These are phyloP conservation scores for Peniophora sp. DNA, from an alignment of 1,284 basidiomycete genomes.

Conservation along the genomic window DNA sequence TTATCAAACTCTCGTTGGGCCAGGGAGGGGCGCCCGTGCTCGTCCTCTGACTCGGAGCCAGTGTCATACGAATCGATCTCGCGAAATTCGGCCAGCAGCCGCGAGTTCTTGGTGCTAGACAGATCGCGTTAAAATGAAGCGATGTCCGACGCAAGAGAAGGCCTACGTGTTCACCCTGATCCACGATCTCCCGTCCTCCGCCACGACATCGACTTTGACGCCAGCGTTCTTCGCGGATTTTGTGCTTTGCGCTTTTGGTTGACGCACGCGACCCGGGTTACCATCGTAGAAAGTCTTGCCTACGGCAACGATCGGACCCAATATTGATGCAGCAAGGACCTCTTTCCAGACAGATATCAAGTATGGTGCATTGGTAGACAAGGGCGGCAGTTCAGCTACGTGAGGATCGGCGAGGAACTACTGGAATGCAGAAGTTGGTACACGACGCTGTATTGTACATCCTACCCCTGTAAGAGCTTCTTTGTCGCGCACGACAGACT, in stretches of 20 bases:
- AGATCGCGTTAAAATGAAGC: slow-evolving; percentile 1
- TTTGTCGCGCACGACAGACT: slow-evolving; percentile 35
- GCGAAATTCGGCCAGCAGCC: slow-evolving; percentile 70
- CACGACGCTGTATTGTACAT: slow-evolving; percentile 2
- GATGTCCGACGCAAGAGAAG: background rate
- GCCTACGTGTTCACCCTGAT: slow-evolving; percentile 81
- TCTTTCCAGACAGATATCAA: slow-evolving; percentile 74
- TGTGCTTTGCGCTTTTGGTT: slow-evolving; percentile 3
- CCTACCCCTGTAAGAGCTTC: slow-evolving; percentile 48
- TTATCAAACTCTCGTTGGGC: slow-evolving; percentile 59
- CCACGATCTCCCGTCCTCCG: slow-evolving; percentile 67
- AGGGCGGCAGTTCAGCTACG: slow-evolving; percentile 32
- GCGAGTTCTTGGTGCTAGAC: slow-evolving; percentile 62
- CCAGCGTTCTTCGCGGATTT: slow-evolving; percentile 27
- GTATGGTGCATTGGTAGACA: slow-evolving; percentile 71
- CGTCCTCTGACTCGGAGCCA: slow-evolving; percentile 48
- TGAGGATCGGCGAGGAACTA: slow-evolving; percentile 52
- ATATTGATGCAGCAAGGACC: slow-evolving; percentile 41
- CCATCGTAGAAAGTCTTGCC: slow-evolving; percentile 40
- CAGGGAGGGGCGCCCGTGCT: slow-evolving; percentile 25
- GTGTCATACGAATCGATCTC: slow-evolving; percentile 78
- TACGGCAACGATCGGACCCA: slow-evolving; percentile 48
- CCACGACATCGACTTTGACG: slow-evolving; percentile 75
- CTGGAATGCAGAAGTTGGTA: slow-evolving; percentile 21
- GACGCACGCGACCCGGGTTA: slow-evolving; percentile 13